phyloP scores from a whole-genome alignment of 2,329 filamentous ascomycete species.

The Clonostachys rosea region DNA sequence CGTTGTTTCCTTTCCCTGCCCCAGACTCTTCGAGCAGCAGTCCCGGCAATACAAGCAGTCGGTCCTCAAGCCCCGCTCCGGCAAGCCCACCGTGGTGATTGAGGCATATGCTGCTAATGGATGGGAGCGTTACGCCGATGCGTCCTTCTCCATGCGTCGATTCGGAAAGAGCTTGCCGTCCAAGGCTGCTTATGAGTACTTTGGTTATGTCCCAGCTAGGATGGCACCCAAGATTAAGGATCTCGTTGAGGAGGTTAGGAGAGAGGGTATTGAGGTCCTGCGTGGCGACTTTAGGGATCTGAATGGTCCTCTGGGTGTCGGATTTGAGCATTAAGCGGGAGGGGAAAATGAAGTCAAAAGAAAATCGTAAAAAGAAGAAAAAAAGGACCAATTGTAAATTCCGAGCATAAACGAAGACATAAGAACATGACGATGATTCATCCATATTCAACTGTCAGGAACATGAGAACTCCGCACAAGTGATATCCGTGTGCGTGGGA shows the following conservation, averaged over 20 bases:
- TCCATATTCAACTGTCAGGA: too few species aligned
- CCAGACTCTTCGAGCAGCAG: slow-evolving; percentile 36
- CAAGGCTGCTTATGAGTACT: slow-evolving; percentile 47
- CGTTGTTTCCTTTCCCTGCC: slow-evolving; percentile 38
- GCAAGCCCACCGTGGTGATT: slow-evolving; percentile 48
- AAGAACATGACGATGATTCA: too few species aligned
- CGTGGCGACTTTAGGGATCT: slow-evolving; percentile 14
- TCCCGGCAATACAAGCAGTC: slow-evolving; percentile 35
- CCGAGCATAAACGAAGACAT: too few species aligned
- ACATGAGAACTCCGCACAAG: too few species aligned
- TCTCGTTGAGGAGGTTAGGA: slow-evolving; percentile 13
- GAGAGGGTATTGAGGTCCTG: slow-evolving; percentile 11
- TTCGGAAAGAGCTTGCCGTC: slow-evolving; percentile 55
- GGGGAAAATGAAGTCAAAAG: too few species aligned
- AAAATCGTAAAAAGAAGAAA: too few species aligned
- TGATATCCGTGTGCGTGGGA: too few species aligned
- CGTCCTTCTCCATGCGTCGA: slow-evolving; percentile 43
- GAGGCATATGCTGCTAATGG: slow-evolving; percentile 54
- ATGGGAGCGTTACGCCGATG: slow-evolving; percentile 57
- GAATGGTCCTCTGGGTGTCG: slow-evolving; percentile 5
- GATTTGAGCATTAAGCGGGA: slow-evolving; percentile 3
- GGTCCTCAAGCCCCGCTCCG: slow-evolving; percentile 33
- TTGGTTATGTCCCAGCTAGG: slow-evolving; percentile 45
- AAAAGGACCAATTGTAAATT: too few species aligned
- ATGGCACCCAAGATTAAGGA: slow-evolving; percentile 26